Conservation (phyloP, 805 yeast genomes). For the Wickerhamomyces hampshirensis region DNA sequence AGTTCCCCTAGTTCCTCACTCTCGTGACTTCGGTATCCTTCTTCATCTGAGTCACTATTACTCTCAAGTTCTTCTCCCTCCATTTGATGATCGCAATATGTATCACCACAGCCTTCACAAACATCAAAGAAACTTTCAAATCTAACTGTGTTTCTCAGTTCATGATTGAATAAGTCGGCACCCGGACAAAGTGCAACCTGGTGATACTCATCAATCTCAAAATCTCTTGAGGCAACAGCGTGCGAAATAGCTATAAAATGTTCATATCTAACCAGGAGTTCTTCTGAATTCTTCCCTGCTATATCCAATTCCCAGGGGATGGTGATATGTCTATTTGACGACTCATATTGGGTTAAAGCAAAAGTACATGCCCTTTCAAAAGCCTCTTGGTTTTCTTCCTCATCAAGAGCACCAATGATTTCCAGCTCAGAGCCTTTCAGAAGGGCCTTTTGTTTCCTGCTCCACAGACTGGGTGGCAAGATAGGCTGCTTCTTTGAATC, state of each 20-base stretch:
- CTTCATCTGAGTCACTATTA: slow-evolving; percentile 9
- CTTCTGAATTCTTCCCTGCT: slow-evolving; percentile 22
- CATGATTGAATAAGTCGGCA: slow-evolving; percentile 86
- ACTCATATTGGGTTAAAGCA: slow-evolving; percentile 24
- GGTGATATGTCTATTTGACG: slow-evolving; percentile 20
- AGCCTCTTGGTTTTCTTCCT: slow-evolving; percentile 35
- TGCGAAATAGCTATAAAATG: slow-evolving; percentile 54
- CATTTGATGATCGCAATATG: slow-evolving; percentile 29
- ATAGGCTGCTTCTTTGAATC: slow-evolving; percentile 28
- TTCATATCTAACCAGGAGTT: slow-evolving; percentile 27
- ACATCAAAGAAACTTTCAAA: slow-evolving; percentile 56
- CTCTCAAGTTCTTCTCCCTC: slow-evolving; percentile 6
- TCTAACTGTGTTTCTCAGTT: slow-evolving; percentile 55
- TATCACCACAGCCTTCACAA: slow-evolving; percentile 46
- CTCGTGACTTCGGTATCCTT: too few species aligned
- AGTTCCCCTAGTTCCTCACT: slow-evolving; percentile 4
- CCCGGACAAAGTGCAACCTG: slow-evolving; percentile 81
- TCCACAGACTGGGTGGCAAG: slow-evolving; percentile 68
- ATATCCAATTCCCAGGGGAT: slow-evolving; percentile 29
- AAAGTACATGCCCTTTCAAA: slow-evolving; percentile 33
- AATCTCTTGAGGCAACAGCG: slow-evolving; percentile 72
- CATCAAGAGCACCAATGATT: slow-evolving; percentile 54
- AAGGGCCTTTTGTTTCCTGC: slow-evolving; percentile 37
- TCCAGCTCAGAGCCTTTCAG: slow-evolving; percentile 59
- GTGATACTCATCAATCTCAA: slow-evolving; percentile 72